A percentile compares a stretch with the other conserved stretches of the same genome.
phyloP scores from a whole-genome alignment of 495 filamentous ascomycete genomes.

The Darksidea phi region DNA sequence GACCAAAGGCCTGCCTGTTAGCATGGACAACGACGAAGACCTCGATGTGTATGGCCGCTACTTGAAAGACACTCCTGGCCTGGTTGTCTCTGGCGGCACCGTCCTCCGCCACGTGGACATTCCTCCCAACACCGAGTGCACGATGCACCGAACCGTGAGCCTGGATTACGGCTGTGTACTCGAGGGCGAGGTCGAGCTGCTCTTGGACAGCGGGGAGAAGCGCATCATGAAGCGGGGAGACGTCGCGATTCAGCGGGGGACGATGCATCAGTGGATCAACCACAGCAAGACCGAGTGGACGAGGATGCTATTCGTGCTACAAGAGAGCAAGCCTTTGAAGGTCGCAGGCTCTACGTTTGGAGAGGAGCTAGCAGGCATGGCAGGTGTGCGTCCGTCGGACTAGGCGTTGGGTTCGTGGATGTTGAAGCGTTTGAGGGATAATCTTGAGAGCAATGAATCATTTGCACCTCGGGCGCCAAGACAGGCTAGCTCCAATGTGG shows the following conservation, averaged over 20 bases:
- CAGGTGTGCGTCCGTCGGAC: constrained; percentile 25
- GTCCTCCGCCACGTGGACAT: constrained; percentile 36
- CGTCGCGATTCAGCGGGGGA: constrained; percentile 62
- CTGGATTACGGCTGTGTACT: constrained; percentile 39
- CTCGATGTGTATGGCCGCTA: constrained; percentile 26
- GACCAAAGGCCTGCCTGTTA: constrained; percentile 34
- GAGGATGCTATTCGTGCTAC: constrained; percentile 37
- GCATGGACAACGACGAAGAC: constrained; percentile 33
- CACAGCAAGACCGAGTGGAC: constrained; percentile 46
- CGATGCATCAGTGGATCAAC: constrained; percentile 70
- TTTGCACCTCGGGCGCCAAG: constrained; percentile 9
- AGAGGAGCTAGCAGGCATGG: constrained; percentile 35
- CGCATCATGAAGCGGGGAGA: constrained; percentile 60
- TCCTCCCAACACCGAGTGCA: constrained; percentile 15
- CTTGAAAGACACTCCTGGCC: constrained; percentile 24
- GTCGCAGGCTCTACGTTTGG: constrained; percentile 32
- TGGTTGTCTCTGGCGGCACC: constrained; percentile 45
- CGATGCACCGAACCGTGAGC: constrained; percentile 39
- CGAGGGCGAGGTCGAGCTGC: constrained; percentile 54
- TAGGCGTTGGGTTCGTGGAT: constrained; percentile 5
- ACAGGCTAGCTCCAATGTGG: background rate
- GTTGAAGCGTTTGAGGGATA: background rate
- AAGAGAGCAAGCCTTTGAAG: constrained; percentile 34
- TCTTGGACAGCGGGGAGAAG: constrained; percentile 60
- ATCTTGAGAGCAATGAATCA: background rate